A percentile compares a stretch with the other conserved stretches of the same genome.
Conservation (phyloP, 495 filamentous ascomycete genomes). For the Paragyromitra xinjiangensis region DNA sequence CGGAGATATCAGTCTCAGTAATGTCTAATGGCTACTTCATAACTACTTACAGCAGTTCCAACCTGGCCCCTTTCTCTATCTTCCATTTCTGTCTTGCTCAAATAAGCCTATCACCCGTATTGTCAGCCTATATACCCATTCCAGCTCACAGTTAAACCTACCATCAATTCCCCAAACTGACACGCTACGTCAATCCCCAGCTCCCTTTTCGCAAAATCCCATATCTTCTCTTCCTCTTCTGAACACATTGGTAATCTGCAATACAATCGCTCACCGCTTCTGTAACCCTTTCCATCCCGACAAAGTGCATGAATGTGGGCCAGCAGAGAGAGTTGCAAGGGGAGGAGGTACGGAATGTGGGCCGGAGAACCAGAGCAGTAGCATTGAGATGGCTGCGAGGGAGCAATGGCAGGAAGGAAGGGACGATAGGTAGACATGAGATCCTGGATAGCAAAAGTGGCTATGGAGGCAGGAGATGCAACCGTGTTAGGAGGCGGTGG, state of each 20-base stretch:
- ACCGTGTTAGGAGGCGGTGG: neutral
- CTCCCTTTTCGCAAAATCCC: neutral
- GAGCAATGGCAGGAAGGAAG: neutral
- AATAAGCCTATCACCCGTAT: neutral
- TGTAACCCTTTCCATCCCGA: neutral
- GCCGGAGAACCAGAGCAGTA: neutral
- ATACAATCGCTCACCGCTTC: neutral
- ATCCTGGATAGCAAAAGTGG: neutral
- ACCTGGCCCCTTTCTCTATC: neutral
- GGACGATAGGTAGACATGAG: neutral
- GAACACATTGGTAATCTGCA: neutral
- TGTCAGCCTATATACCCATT: neutral
- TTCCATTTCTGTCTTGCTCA: neutral
- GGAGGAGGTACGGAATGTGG: neutral
- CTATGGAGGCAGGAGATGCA: neutral
- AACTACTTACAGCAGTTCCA: neutral
- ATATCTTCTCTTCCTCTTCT: neutral
- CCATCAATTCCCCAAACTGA: neutral
- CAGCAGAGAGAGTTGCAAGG: neutral
- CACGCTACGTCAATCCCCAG: neutral
- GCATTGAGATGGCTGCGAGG: neutral
- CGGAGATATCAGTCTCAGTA: neutral
- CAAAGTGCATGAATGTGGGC: neutral
- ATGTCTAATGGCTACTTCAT: neutral
- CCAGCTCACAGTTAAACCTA: neutral